Evolutionary conservation across 208 protist species (phyloP).

Genomic region (Tritrichomonas musculus): DNA sequence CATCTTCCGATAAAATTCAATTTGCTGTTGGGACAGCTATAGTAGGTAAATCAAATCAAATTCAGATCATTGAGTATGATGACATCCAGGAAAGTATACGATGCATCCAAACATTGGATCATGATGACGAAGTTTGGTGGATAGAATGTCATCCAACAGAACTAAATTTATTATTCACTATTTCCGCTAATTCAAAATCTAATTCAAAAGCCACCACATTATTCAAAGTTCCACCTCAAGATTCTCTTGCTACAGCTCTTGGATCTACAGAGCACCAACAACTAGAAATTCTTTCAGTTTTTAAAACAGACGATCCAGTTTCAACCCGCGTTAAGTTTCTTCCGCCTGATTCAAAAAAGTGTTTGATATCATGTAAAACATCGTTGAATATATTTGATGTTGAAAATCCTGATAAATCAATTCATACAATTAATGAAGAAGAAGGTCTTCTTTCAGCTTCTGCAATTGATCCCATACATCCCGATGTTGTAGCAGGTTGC

Average conservation of each 20-base stretch:
- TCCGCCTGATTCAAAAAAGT: background rate
- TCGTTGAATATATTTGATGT: background rate
- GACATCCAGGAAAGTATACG: background rate
- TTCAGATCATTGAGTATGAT: slow-evolving; percentile 18
- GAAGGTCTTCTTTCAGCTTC: background rate
- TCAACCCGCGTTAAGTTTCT: background rate
- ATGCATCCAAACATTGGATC: background rate
- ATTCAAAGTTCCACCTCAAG: background rate
- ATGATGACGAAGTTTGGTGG: background rate
- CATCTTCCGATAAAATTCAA: background rate
- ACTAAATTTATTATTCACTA: background rate
- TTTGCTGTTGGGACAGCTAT: background rate
- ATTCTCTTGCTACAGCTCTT: no score
- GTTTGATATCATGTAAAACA: background rate
- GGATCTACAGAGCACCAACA: background rate
- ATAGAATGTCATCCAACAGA: slow-evolving; percentile 2
- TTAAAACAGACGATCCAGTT: background rate
- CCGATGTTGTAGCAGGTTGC: background rate
- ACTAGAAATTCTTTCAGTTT: background rate
- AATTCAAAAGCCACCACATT: background rate
- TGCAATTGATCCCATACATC: background rate
- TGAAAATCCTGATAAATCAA: background rate
- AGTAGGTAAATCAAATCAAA: slow-evolving; percentile 26
- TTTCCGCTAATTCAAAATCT: background rate
- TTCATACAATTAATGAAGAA: background rate